phyloP scores from a whole-genome alignment of 768 basidiomycete genomes.

The Pisolithus albus region DNA sequence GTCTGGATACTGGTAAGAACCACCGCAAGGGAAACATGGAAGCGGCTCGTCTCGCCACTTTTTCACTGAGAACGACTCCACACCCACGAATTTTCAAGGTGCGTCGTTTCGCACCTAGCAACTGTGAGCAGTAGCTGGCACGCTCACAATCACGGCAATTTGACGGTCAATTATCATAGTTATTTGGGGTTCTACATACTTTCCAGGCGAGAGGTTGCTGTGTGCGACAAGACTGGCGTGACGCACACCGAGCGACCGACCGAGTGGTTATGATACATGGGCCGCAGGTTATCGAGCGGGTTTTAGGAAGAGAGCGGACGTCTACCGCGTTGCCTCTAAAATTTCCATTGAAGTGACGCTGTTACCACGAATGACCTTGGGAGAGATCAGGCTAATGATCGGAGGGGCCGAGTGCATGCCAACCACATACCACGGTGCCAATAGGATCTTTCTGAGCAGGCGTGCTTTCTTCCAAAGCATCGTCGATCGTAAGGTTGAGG shows the following conservation, averaged over 20 bases:
- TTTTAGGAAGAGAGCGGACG: background rate
- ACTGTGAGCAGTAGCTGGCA: too few relatives aligned
- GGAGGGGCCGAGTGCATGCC: background rate
- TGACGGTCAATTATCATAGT: too few relatives aligned
- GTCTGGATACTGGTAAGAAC: too few relatives aligned
- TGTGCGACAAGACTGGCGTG: background rate
- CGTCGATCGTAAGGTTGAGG: conserved; percentile 95
- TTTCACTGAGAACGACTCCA: too few relatives aligned
- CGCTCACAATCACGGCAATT: too few relatives aligned
- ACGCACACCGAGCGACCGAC: background rate
- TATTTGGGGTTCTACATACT: background rate
- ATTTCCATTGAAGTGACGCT: conserved; percentile 95
- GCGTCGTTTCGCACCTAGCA: too few relatives aligned
- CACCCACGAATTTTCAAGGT: too few relatives aligned
- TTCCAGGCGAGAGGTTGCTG: background rate
- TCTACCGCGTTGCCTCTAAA: conserved; percentile 52
- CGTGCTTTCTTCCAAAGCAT: conserved; percentile 85
- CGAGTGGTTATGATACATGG: background rate
- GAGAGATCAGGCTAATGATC: conserved; percentile 1
- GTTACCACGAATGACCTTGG: conserved; percentile 91
- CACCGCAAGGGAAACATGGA: too few relatives aligned
- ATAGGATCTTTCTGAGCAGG: conserved; percentile 87
- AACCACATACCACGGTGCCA: conserved; percentile 77
- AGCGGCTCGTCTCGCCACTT: too few relatives aligned
- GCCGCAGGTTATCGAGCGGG: background rate